Conservation (phyloP, 257 asterid species). For the Nicotiana benthamiana region DNA sequence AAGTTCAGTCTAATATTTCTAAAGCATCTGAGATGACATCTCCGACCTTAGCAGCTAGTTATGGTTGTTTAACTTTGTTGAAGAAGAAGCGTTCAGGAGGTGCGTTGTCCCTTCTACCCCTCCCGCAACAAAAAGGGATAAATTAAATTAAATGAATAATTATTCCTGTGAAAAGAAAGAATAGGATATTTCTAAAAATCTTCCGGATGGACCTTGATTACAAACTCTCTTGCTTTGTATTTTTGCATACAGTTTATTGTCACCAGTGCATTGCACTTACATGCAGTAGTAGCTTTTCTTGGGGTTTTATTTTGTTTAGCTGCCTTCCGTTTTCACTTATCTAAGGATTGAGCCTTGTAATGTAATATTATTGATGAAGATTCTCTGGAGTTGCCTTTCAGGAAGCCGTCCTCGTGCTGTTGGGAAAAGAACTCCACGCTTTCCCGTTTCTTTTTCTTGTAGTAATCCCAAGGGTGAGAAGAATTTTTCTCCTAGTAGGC, state of each 20-base stretch:
- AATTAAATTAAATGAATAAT: neutral
- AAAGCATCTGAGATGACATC: constrained; percentile 44
- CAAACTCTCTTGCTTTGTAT: neutral
- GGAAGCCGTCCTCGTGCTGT: constrained; percentile 83
- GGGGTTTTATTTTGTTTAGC: neutral
- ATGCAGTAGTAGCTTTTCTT: neutral
- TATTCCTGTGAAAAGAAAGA: neutral
- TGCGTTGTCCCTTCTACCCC: constrained; percentile 21
- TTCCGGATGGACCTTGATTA: neutral
- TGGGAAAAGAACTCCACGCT: constrained; percentile 88
- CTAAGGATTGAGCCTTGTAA: constrained; percentile 7
- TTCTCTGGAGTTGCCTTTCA: constrained; percentile 30
- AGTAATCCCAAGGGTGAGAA: constrained; percentile 42
- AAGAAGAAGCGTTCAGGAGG: constrained; percentile 92
- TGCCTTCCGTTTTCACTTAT: constrained; percentile 4
- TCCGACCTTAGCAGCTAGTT: constrained; percentile 38
- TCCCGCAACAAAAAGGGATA: neutral
- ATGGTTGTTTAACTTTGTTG: constrained; percentile 48
- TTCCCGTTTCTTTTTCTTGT: constrained; percentile 59
- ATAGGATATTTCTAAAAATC: neutral
- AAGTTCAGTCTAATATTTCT: constrained; percentile 46
- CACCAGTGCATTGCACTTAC: neutral
- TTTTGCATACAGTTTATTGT: constrained; percentile 3
- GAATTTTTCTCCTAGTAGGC: constrained; percentile 47
- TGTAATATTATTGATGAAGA: constrained; percentile 18